Evolutionary conservation across 2,329 filamentous ascomycete genomes (phyloP), one percentile per base, ranked within the genome.

Genomic region (Epichloe gansuensis): DNA sequence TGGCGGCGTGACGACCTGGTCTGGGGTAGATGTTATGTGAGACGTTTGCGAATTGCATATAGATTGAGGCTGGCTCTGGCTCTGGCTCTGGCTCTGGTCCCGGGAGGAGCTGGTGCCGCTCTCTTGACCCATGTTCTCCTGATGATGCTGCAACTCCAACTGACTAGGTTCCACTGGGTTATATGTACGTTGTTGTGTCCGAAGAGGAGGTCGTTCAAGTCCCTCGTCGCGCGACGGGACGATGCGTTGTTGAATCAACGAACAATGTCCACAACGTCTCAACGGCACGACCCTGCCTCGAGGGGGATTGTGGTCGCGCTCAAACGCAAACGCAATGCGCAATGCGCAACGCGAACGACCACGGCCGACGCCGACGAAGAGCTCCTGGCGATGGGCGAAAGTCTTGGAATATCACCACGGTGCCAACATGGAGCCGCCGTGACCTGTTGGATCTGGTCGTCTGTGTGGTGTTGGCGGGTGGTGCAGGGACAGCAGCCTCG

Each of bases 1-100:
- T 2, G 63, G 60, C n/a, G 62, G 61, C n/a, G 62, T 65, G 52
- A 60, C 60, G 37, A 59, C 59, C 46, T 58, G 59, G 52, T 61
- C 60, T n/a, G 62, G 57, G 34, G 59, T 57, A 54, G 54, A 58
- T n/a, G 62, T 63, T 34, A 56, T 50, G 46, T 57, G 59, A 12
- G 63, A 65, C 23, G 61, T 61, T 48, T 66, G 64, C 2, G 63
- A 63, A 45, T 59, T 56, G 48, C 57, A 34, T 15, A 56, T 43
- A 43, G 58, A 60, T 15, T 54, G 56, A 44, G 37, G 13, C 46
- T 54, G 51, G 57, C 56, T 56, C 44, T 31, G 28, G 28, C 8
- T 31, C 28, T 31, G 8, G 28, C 28, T 31, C 28, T 31, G 28
- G 28, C 28, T 23, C 23, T 23, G 23, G 57, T 55, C 56, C 44